These are phyloP conservation scores for Sporothrix pallida DNA, from an alignment of 2,329 filamentous ascomycete genomes.

Conservation along the genomic window DNA sequence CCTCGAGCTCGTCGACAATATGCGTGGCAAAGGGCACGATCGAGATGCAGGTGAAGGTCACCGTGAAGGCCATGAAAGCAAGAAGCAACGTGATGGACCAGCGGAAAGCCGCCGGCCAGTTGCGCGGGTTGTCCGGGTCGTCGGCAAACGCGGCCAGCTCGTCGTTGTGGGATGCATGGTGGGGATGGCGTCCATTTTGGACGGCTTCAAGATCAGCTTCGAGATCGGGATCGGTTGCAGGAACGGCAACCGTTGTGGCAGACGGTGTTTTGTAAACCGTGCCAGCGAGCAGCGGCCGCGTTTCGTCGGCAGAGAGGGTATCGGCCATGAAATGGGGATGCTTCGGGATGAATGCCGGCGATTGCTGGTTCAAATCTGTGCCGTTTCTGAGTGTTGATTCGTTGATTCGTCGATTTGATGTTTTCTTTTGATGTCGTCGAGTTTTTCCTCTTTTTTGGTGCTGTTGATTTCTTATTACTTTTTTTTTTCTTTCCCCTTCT, in stretches of 20 bases:
- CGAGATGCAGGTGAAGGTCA: constrained; percentile 65
- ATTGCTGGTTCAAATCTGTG: background rate
- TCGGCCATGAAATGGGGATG: constrained; percentile 19
- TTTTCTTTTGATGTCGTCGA: background rate
- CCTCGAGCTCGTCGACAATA: constrained; percentile 56
- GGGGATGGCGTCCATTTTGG: too few species aligned
- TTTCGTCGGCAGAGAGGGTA: constrained; percentile 30
- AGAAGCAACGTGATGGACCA: constrained; percentile 60
- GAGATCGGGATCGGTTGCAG: background rate
- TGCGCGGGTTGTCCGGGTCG: constrained; percentile 58
- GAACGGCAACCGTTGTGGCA: background rate
- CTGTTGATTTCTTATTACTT: background rate
- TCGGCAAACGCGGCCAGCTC: constrained; percentile 35
- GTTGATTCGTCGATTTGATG: background rate
- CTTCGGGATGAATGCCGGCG: background rate
- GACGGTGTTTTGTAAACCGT: constrained; percentile 17
- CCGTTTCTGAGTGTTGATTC: background rate
- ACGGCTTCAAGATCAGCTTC: background rate
- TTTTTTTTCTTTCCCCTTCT: background rate
- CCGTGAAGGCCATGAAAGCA: constrained; percentile 61
- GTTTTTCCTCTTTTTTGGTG: background rate
- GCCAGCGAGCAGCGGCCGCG: constrained; percentile 33
- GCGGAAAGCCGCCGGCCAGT: constrained; percentile 60
- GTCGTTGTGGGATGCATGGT: constrained; percentile 48
- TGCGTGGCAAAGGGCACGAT: constrained; percentile 59